Base-by-base conservation (phyloP, 345 rosid species). In the Clausena lansium region DNA sequence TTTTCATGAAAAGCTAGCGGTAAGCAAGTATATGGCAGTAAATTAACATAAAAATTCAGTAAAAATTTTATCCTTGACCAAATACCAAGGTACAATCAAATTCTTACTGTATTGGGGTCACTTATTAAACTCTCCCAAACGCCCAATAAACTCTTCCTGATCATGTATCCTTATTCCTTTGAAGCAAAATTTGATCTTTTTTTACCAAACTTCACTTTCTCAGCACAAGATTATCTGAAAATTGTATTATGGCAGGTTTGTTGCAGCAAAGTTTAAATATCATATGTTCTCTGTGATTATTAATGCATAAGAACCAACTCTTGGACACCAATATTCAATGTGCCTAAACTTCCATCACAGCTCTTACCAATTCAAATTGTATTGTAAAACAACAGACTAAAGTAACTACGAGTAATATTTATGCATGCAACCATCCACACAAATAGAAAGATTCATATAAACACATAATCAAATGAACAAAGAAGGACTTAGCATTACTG, bases 51-150 rank as follows among this genome's bases (percentile, higher is more conserved):
- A 28, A 5, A 63, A 63, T 7, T 63, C 24, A 6, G 39, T 2
- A 24, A 32, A 63, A 63, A 63, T 7, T 30, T 17, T 15, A 63
- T n/a, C 58, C 62, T 32, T 20, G 6, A 54, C 62, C 62, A 71
- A n/a, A 71, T 74, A 61, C 58, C 27, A 60, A 74, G 19, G 30
- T 60, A 60, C 55, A 11, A 74, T 9, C 41, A 61, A 41, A 60
- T 39, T 25, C 25, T 39, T 9, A 27, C 24, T 27, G 10, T 60
- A 22, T 5, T 39, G 27, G 9, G 19, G 10, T 74, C 58, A 41
- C 38, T 41, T 39, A 24, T 22, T 71, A 52, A 33, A 32, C 7
- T 19, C 9, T 60, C 5, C 39, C 57, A 39, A 74, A 19, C 58
- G 58, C 14, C 57, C 58, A 39, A 60, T 25, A 60, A 30, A 38